Evolutionary conservation across 306 rosid species (phyloP).

Genomic region (Erythrophleum fordii): DNA sequence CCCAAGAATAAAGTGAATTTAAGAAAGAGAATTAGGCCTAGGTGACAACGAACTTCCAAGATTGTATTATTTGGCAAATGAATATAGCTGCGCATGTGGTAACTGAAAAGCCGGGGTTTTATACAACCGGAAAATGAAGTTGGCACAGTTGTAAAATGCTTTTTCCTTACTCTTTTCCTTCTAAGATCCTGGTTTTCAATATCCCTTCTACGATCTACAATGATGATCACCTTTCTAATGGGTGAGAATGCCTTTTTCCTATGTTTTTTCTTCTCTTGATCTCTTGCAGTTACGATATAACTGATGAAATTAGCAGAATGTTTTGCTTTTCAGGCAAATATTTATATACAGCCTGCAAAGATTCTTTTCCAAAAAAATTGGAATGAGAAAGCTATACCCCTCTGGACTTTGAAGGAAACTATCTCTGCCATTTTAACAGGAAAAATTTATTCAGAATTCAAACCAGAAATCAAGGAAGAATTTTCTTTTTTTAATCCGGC

Average conservation of each 20-base stretch:
- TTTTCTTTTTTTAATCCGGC: conserved; percentile 1
- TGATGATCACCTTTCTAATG: conserved; percentile 29
- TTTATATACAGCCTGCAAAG: background rate
- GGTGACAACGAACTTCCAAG: background rate
- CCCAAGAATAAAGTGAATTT: conserved; percentile 19
- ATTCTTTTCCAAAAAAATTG: conserved; percentile 14
- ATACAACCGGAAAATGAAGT: conserved; percentile 18
- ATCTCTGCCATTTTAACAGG: conserved; percentile 9
- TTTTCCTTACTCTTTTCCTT: conserved; percentile 25
- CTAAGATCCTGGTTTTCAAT: conserved; percentile 29
- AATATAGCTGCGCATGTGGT: background rate
- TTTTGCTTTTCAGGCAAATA: conserved; percentile 1
- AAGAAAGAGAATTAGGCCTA: conserved; percentile 6
- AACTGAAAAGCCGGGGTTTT: background rate
- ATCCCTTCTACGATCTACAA: conserved; percentile 27
- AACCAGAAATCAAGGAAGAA: conserved; percentile 9
- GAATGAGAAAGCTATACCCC: conserved; percentile 5
- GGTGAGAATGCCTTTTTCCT: conserved; percentile 18
- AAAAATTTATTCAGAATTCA: conserved; percentile 39
- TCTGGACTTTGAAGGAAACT: background rate
- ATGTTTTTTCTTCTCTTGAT: background rate
- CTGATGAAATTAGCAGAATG: background rate
- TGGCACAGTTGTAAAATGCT: conserved; percentile 31
- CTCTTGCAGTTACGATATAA: background rate
- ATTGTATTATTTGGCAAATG: background rate